Base-by-base conservation (phyloP, 2,329 filamentous ascomycete genomes). In the Hypocreales sp. region DNA sequence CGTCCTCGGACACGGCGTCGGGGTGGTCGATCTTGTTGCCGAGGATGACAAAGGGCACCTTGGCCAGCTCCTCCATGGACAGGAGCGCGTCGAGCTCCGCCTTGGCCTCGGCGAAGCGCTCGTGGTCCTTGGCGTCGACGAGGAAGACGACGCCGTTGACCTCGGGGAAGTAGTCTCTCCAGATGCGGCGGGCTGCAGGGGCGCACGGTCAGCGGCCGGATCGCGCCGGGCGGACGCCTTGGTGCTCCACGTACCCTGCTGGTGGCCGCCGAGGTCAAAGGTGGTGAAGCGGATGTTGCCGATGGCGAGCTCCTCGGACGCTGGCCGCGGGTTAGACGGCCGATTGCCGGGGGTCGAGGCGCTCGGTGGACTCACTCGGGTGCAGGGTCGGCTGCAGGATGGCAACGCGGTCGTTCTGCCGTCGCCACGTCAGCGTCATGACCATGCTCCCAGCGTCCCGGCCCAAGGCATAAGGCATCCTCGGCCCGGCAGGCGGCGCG, bases 21-120 rank as follows among this genome's bases (percentile, higher is more conserved):
- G 86, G 86, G 63, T 95, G 86, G 56, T 98, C 90, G 55, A 98
- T 98, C 74, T 98, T 98, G 74, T 98, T 98, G 44, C 90, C 90
- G 37, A 98, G 72, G 43, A 98, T 74, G 35, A 95, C 72, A 56
- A 95, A 95, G 29, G 90, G 90, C 7, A 93, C 90, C 67, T 92
- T 94, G 52, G 73, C 64, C 21, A 98, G 72, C 52, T 95, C 87
- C 61, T 98, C 90, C 87, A 98, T 94, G 36, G 81, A 75, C 41
- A 98, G 70, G 28, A 95, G 79, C 29, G 81, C 84, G 50, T 98
- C 90, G 36, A 98, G 79, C 64, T 98, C 90, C 45, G 80, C 87
- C 66, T 95, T 95, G 49, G 84, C 80, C 64, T 98, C 90, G 45
- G 68, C 55, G 54, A 98, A 81, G 41, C 90, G 83, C 62, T 95